Evolutionary conservation across 2,329 filamentous ascomycete species (phyloP).

Genomic region (Fusarium sp.): DNA sequence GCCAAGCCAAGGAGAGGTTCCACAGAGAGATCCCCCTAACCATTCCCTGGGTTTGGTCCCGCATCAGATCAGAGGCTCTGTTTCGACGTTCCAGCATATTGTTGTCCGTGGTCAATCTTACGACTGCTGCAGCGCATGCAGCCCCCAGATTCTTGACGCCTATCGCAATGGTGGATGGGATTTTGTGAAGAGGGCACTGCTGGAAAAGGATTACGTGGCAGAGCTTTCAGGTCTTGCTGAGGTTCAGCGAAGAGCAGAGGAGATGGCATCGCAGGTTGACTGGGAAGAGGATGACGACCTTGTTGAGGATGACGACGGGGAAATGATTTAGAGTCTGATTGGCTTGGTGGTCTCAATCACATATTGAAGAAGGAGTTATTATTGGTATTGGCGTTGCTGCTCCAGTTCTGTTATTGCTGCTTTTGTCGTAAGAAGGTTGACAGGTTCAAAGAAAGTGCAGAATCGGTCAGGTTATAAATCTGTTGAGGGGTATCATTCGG

Average conservation of each 20-base stretch:
- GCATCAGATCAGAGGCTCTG: slow-evolving; percentile 83
- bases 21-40: slow-evolving; percentile 67
- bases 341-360: not conserved
- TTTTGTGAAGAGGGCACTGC: slow-evolving; percentile 80
- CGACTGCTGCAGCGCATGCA: slow-evolving; percentile 85
- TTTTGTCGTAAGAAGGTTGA: slow-evolving; percentile 11
- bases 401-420: slow-evolving; percentile 8
- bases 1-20: slow-evolving; percentile 54
- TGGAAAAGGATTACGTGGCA: slow-evolving; percentile 81
- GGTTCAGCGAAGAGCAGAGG: slow-evolving; percentile 72
- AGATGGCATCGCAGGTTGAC: slow-evolving; percentile 66
- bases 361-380: slow-evolving; percentile 22
- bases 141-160: slow-evolving; percentile 73
- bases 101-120: slow-evolving; percentile 80
- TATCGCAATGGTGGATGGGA: slow-evolving; percentile 79
- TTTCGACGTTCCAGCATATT: slow-evolving; percentile 79
- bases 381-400: slow-evolving; percentile 27
- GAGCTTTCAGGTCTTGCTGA: slow-evolving; percentile 81
- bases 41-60: slow-evolving; percentile 78
- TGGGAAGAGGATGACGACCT: slow-evolving; percentile 70
- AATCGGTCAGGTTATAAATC: slow-evolving; percentile 31
- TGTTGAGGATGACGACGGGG: slow-evolving; percentile 27
- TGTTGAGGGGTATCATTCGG: slow-evolving; percentile 24
- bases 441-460: slow-evolving; percentile 7
- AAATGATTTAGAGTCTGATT: slow-evolving; percentile 22